Conservation (phyloP, 208 protist genomes). For the Zelonia costaricensis region DNA sequence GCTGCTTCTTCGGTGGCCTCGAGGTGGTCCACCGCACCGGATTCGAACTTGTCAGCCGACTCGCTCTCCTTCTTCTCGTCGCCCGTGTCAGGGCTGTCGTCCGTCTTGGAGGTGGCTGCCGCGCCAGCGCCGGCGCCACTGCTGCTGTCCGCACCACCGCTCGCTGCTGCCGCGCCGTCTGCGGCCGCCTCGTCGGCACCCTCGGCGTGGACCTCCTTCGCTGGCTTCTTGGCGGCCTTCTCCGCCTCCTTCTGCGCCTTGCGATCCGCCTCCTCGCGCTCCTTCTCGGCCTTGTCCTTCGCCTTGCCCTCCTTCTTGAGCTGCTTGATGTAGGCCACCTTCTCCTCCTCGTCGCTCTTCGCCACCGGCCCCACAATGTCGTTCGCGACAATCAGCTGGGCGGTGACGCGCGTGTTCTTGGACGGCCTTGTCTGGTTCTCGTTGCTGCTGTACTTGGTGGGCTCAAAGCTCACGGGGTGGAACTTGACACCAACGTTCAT, state of each 20-base stretch:
- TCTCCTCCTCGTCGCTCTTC: constrained; percentile 22
- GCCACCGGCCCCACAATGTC: constrained; percentile 17
- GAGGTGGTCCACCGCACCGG: constrained; percentile 14
- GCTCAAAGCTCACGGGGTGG: constrained; percentile 27
- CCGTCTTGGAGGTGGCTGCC: too few species aligned
- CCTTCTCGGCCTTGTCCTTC: constrained; percentile 19
- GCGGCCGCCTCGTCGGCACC: neutral
- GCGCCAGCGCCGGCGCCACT: neutral
- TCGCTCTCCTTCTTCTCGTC: constrained; percentile 1
- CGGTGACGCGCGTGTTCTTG: constrained; percentile 37
- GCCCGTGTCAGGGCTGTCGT: neutral
- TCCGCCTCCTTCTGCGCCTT: constrained; percentile 14
- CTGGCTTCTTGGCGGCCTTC: constrained; percentile 16
- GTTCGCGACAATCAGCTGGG: constrained; percentile 34
- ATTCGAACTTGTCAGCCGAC: constrained; percentile 11
- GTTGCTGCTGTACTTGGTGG: constrained; percentile 35
- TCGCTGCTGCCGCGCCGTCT: neutral
- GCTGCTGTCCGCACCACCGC: neutral
- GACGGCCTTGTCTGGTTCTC: constrained; percentile 26
- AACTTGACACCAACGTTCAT: constrained; percentile 49
- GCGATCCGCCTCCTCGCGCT: constrained; percentile 12
- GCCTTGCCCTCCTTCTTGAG: constrained; percentile 27
- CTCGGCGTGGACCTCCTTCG: constrained; percentile 9
- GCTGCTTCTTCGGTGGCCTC: constrained; percentile 7
- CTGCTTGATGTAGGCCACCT: constrained; percentile 18